A percentile compares a stretch with the other conserved stretches of the same genome.
Conservation (phyloP, 2,329 filamentous ascomycete genomes). For the Keithomyces neogunnii region DNA sequence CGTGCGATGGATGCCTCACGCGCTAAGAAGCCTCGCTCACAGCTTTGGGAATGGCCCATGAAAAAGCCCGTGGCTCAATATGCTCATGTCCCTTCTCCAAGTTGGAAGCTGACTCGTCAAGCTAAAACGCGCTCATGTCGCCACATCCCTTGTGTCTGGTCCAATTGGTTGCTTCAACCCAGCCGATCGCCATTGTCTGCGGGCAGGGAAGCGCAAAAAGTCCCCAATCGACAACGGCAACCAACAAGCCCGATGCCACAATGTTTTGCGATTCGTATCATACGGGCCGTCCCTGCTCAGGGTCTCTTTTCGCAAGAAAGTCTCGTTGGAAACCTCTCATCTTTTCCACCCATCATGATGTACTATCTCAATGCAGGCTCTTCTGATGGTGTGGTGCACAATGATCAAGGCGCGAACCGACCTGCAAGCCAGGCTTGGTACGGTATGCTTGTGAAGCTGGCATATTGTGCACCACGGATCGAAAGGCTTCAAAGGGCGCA, state of each 20-base stretch:
- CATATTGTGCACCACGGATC: neutral
- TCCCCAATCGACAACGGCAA: neutral
- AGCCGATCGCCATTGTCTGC: neutral
- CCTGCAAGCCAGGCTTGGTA: neutral
- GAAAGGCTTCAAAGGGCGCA: neutral
- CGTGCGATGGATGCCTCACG: neutral
- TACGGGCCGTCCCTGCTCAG: constrained; percentile 3
- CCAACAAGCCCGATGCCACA: constrained; percentile 1
- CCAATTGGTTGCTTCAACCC: neutral
- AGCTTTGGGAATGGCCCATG: no score
- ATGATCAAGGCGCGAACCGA: neutral
- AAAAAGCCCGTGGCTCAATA: neutral
- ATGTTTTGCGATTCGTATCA: constrained; percentile 3
- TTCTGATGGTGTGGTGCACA: neutral
- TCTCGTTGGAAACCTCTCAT: neutral
- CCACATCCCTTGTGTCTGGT: neutral
- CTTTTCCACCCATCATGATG: neutral
- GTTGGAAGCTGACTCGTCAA: neutral
- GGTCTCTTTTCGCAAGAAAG: neutral
- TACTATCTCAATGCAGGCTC: neutral
- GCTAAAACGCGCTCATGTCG: neutral
- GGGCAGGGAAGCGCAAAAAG: neutral
- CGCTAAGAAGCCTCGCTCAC: no score
- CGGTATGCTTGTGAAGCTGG: neutral
- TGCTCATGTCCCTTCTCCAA: neutral